phyloP scores from a whole-genome alignment of 768 basidiomycete species.

The Cystobasidium tubakii region DNA sequence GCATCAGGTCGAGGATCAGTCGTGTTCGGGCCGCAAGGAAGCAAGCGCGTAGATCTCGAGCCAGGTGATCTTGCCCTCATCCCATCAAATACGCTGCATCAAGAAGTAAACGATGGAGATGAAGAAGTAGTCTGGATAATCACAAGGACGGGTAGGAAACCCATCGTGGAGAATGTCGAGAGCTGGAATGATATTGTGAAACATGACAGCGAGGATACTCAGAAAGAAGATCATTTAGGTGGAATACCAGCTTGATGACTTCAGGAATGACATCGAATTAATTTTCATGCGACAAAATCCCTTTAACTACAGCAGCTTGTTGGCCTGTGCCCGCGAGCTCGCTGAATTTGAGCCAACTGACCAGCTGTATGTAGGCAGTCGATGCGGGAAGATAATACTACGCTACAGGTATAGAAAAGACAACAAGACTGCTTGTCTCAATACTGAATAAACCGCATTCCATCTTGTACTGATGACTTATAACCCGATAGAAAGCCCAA shows the following conservation, averaged over 20 bases:
- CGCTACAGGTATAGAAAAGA: neutral
- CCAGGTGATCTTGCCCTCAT: constrained; percentile 44
- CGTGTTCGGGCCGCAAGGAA: constrained; percentile 37
- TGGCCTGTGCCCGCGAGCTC: too few species aligned
- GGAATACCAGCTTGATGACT: constrained; percentile 6
- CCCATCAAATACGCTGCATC: constrained; percentile 40
- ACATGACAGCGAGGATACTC: neutral
- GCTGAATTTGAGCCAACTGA: too few species aligned
- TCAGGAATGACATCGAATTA: too few species aligned
- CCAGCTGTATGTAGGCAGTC: too few species aligned
- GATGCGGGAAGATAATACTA: neutral
- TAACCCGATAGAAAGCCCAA: too few species aligned
- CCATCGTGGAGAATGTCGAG: constrained; percentile 42
- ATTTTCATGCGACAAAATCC: too few species aligned
- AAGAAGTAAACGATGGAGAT: constrained; percentile 45
- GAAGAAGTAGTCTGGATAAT: constrained; percentile 45
- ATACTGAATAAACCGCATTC: neutral
- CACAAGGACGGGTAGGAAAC: constrained; percentile 41
- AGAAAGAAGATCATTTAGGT: neutral
- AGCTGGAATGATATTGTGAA: constrained; percentile 38
- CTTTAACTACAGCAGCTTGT: too few species aligned
- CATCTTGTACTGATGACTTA: too few species aligned
- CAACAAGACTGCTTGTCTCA: neutral
- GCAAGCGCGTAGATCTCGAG: constrained; percentile 38
- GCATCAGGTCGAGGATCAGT: constrained; percentile 40